Base-by-base conservation (phyloP, 1,139 yeast genomes). In the Pneumocystis wakefieldiae region DNA sequence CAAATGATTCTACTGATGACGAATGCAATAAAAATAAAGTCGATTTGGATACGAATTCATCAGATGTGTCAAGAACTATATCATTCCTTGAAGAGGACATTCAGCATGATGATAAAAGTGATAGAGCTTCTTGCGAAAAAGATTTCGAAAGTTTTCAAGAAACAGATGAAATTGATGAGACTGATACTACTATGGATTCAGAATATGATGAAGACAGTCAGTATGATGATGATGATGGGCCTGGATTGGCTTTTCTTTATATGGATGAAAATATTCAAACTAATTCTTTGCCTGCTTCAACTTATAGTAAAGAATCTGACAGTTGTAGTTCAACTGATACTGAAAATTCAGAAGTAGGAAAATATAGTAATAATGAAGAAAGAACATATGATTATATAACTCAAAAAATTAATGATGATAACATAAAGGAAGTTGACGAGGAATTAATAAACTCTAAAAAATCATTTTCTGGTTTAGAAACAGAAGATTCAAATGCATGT, bases 361-460 rank as follows among this genome's bases (percentile, higher is more conserved):
- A 70, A 32, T 67, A 67, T 17, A 76, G 77, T 14, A 71, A 73
- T 32, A 72, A 76, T 5, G 72, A 69, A 2, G 37, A 32, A 24
- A 17, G 48, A 62, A 61, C 8, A 24, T 17, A 53, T n/a, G n/a
- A 38, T 8, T 58, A 61, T 32, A 28, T 57, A 59, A 64, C 39
- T 28, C 19, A 28, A 8, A 24, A 19, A 17, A 53, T 32, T n/a
- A 35, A 8, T 57, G 36, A 38, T 19, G 12, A 57, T 17, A 37
- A 19, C 24, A 15, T 37, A 24, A 57, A 57, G 15, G 36, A 38
- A 15, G 5, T 6, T 57, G 14, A 37, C 4, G 24, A 8, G 15
- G 14, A 15, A 12, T 12, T 29, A 14, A 19, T 19, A 24, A 24
- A 19, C 19, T 24, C 28, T 17, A 6, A 57, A 36, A 17, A 57